phyloP scores from a whole-genome alignment of 1,139 yeast genomes.

The Kurtzmaniella natalensis region DNA sequence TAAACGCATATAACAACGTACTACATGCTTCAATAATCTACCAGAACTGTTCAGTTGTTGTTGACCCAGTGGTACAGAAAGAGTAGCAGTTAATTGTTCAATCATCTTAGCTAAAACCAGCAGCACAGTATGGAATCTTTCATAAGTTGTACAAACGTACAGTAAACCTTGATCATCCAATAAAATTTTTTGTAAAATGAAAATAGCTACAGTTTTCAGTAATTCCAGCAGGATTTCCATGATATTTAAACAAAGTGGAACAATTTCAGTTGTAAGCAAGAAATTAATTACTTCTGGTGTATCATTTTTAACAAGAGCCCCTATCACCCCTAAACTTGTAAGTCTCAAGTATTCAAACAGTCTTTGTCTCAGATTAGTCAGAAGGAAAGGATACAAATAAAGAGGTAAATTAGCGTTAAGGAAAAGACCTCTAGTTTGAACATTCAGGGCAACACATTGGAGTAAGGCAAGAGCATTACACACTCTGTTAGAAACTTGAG shows the following conservation, averaged over 20 bases:
- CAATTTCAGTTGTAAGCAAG: conserved; percentile 87
- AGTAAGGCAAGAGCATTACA: conserved; percentile 92
- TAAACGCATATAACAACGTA: conserved; percentile 85
- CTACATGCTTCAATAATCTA: conserved; percentile 85
- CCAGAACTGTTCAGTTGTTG: conserved; percentile 52
- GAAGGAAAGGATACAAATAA: conserved; percentile 87
- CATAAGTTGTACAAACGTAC: conserved; percentile 92
- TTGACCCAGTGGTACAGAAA: conserved; percentile 9
- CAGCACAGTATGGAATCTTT: conserved; percentile 90
- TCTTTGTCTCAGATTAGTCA: conserved; percentile 85
- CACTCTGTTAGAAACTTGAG: conserved; percentile 86
- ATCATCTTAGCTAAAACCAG: conserved; percentile 87
- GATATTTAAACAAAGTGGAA: conserved; percentile 87
- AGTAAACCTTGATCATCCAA: conserved; percentile 88
- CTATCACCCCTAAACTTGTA: conserved; percentile 93
- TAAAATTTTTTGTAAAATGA: conserved; percentile 86
- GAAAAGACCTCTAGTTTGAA: conserved; percentile 80
- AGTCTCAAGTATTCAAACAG: conserved; percentile 90
- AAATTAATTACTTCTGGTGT: conserved; percentile 93
- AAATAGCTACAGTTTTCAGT: conserved; percentile 93
- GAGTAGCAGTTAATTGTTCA: conserved; percentile 50
- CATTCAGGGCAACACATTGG: conserved; percentile 96
- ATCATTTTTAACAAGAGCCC: conserved; percentile 94
- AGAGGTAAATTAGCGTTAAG: conserved; percentile 88
- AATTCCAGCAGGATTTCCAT: conserved; percentile 95